These are phyloP conservation scores for Setaria viridis DNA, from an alignment of 202 grass and related monocot genomes.

Conservation along the genomic window DNA sequence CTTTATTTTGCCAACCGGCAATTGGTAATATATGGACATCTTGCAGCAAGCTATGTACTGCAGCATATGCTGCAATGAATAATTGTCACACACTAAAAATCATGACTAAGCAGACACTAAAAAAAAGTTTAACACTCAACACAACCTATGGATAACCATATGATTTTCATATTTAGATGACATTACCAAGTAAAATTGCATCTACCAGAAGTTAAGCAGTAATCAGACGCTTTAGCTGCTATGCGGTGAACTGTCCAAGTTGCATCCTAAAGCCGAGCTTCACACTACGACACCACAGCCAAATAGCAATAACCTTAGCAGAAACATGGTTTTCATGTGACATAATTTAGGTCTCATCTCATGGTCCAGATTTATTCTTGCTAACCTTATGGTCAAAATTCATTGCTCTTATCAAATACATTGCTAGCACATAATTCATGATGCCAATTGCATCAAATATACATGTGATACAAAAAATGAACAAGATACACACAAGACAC, in stretches of 20 bases:
- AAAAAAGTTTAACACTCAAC: not conserved
- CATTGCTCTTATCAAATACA: conserved; percentile 11
- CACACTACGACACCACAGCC: not conserved
- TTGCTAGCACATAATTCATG: conserved; percentile 13
- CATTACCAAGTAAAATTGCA: not conserved
- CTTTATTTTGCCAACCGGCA: not conserved
- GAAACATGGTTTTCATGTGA: not conserved
- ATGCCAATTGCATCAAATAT: conserved; percentile 23
- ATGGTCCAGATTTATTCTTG: conserved; percentile 3
- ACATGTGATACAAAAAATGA: conserved; percentile 30
- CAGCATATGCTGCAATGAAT: not conserved
- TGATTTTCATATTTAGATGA: not conserved
- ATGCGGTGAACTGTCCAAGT: not conserved
- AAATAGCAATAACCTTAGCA: not conserved
- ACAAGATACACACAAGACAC: conserved; percentile 18
- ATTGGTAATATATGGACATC: not conserved
- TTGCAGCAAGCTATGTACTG: not conserved
- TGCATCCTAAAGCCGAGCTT: not conserved
- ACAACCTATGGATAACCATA: not conserved
- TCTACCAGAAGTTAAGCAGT: not conserved
- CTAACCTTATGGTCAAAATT: conserved; percentile 4
- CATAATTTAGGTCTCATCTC: conserved; percentile 17
- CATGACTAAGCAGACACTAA: not conserved
- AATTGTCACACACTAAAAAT: not conserved
- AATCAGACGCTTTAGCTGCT: not conserved